Evolutionary conservation across 2,329 filamentous ascomycete genomes (phyloP), one percentile per base, ranked within the genome.

Genomic region (Pezicula rhizophila): DNA sequence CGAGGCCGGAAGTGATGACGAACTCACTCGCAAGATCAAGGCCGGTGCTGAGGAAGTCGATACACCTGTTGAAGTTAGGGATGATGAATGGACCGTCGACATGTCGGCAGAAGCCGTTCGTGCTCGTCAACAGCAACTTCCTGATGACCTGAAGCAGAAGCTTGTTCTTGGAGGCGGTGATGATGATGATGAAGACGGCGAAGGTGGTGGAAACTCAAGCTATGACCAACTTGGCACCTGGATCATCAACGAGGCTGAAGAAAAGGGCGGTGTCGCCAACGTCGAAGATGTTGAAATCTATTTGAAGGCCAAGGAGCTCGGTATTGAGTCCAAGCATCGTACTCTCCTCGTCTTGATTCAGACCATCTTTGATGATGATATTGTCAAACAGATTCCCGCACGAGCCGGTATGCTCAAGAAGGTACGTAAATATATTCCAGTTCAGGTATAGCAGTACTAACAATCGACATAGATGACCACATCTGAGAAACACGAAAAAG

Each of bases 31-130:
- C 67, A 79, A 77, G 59, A 85, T 85, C 69, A 82, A 83, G 53
- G 75, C 76, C 51, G 80, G 79, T 55, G 84, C 84, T 57, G 76
- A 83, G 61, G 85, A 86, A 64, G 85, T 96, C 63, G 87, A 87
- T 61, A 78, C 79, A 41, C 72, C 75, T 44, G 69, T 73, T 47
- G 81, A 85, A 62, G 78, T 81, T 63, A 88, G 91, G 69, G 89
- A 96, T 57, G 84, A 95, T 54, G 82, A 95, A 58, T 99, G 93
- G 93, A 88, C 91, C 54, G 89, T 97, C 52, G 93, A 99, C 68
- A 93, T 95, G 75, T 96, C 91, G 56, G 89, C 91, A 68, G 90
- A 90, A 68, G 93, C 93, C 57, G 87, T 97, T 75, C 91, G 87
- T 74, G 92, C 92, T 62, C 93, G 93, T 69, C 89, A 91, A 67